phyloP scores from a whole-genome alignment of 2,329 filamentous ascomycete genomes.

The Plenodomus tracheiphilus region DNA sequence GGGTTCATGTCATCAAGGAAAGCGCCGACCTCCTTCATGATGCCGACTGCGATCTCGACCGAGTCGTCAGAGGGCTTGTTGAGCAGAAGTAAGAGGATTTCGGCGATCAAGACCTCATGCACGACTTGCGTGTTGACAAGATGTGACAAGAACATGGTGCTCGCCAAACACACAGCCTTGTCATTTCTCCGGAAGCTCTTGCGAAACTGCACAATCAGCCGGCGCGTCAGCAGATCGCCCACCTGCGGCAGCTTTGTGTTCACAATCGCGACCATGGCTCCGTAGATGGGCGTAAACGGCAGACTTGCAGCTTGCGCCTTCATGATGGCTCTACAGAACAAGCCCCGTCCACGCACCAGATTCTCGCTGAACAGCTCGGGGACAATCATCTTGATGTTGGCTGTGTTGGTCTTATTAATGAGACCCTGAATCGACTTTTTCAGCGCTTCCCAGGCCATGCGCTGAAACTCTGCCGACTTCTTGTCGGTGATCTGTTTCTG shows the following conservation, averaged over 20 bases:
- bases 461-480: conserved; percentile 93
- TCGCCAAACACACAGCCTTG: conserved; percentile 91
- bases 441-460: conserved; percentile 97
- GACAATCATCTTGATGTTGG: conserved; percentile 97
- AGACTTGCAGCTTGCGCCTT: conserved; percentile 96
- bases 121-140: conserved; percentile 95
- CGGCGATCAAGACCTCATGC: conserved; percentile 88
- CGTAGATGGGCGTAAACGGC: conserved; percentile 95
- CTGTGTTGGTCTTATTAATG: conserved; percentile 98
- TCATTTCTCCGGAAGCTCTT: conserved; percentile 97
- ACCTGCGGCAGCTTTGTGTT: conserved; percentile 97
- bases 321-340: conserved; percentile 97
- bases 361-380: conserved; percentile 97
- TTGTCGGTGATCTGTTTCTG: conserved; percentile 98
- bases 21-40: conserved; percentile 90
- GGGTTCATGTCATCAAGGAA: conserved; percentile 95
- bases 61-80: conserved; percentile 97
- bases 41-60: conserved; percentile 93
- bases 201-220: conserved; percentile 87
- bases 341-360: conserved; percentile 81
- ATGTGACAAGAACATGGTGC: conserved; percentile 93
- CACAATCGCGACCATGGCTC: conserved; percentile 92
- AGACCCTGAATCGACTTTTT: conserved; percentile 99
- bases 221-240: conserved; percentile 83
- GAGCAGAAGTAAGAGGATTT: conserved; percentile 88